Percentiles rank a stretch among this genome's conserved stretches.
phyloP scores from a whole-genome alignment of 2,329 filamentous ascomycete genomes.

The Acarospora socialis region DNA sequence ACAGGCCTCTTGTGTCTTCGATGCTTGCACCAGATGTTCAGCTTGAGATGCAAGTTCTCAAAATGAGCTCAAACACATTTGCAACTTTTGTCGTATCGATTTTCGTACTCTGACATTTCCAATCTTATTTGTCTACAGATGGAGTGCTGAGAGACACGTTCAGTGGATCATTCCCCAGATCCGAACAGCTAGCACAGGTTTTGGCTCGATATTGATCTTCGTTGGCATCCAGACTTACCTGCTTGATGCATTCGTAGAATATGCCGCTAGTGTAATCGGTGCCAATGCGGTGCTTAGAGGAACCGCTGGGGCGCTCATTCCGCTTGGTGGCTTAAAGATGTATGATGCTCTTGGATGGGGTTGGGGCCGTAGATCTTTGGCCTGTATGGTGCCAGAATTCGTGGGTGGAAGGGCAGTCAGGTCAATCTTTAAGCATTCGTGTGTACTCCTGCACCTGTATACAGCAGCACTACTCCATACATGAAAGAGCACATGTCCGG shows the following conservation, averaged over 20 bases:
- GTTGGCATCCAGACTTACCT: slow-evolving; percentile 28
- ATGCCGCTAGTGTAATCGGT: slow-evolving; percentile 29
- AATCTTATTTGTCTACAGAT: slow-evolving; percentile 40
- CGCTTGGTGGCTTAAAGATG: slow-evolving; percentile 26
- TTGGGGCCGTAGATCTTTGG: slow-evolving; percentile 27
- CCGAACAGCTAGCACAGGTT: slow-evolving; percentile 36
- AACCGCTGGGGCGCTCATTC: slow-evolving; percentile 25
- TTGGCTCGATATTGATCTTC: slow-evolving; percentile 19
- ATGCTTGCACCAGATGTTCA: too few species aligned
- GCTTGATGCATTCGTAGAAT: slow-evolving; percentile 27
- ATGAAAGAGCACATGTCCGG: too few species aligned
- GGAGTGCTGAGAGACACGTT: slow-evolving; percentile 39
- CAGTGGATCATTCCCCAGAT: slow-evolving; percentile 46
- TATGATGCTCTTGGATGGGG: slow-evolving; percentile 26
- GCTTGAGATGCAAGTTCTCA: too few species aligned
- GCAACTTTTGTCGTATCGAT: too few species aligned
- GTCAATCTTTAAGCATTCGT: too few species aligned
- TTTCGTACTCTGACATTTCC: too few species aligned
- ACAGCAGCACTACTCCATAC: too few species aligned
- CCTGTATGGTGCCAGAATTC: slow-evolving; percentile 29
- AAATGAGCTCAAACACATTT: too few species aligned
- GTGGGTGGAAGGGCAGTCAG: too few species aligned
- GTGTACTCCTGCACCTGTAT: too few species aligned
- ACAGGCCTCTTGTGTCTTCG: too few species aligned
- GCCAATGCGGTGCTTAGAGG: slow-evolving; percentile 27